Percentiles rank a stretch among this genome's conserved stretches.
These are phyloP conservation scores for Phytophthora sp. DNA, from an alignment of 352 stramenopile genomes.

Conservation along the genomic window DNA sequence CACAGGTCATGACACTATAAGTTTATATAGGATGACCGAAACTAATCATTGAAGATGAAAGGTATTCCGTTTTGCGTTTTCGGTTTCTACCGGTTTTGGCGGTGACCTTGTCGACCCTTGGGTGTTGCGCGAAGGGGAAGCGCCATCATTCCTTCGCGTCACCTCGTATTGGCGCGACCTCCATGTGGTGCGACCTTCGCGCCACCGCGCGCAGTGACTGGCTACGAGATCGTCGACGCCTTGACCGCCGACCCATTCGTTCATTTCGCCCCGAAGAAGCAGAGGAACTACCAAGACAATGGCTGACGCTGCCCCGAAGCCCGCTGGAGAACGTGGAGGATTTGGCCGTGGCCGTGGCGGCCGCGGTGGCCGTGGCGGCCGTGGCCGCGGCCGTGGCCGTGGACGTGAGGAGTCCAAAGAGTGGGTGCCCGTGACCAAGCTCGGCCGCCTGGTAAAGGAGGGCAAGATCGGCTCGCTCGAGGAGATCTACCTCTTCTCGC, in stretches of 20 bases:
- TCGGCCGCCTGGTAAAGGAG: conserved; percentile 99
- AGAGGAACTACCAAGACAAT: conserved; percentile 53
- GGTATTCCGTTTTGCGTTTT: no score
- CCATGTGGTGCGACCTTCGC: conserved; percentile 36
- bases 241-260: conserved; percentile 60
- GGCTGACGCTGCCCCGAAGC: conserved; percentile 71
- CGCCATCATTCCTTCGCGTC: neutral
- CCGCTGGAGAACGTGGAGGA: conserved; percentile 91
- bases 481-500: conserved; percentile 99
- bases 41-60: no score
- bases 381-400: conserved; percentile 85
- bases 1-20: neutral
- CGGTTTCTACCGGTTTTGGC: no score
- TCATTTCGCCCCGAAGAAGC: conserved; percentile 85
- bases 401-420: conserved; percentile 93
- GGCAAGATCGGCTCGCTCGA: conserved; percentile 99
- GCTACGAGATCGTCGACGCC: conserved; percentile 18
- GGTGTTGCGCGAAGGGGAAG: conserved; percentile 9
- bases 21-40: no score
- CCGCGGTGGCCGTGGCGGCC: conserved; percentile 80
- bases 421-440: conserved; percentile 99
- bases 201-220: conserved; percentile 44
- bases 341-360: conserved; percentile 92
- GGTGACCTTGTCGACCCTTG: neutral
- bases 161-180: conserved; percentile 5